Evolutionary conservation across 352 stramenopile genomes (phyloP), one percentile per base, ranked within the genome.

Genomic region (Phytophthora tubulina): DNA sequence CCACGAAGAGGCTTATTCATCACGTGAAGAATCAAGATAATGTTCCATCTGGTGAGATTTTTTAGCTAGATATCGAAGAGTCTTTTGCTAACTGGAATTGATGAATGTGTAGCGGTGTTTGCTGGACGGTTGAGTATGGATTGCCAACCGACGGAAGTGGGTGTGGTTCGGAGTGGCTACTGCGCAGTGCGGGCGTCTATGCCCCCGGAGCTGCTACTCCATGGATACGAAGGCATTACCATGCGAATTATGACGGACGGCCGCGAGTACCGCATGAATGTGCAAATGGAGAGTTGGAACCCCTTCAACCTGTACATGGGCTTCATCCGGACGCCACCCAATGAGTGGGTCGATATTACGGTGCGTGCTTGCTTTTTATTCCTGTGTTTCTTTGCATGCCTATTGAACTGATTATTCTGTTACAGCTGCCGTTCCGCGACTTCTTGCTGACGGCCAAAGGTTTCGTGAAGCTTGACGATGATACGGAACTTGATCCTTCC

Each of bases 171-270:
- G 36, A 96, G 89, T 59, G 89, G 89, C n/a, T 96, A 95, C 62
- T 96, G 89, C 27, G 89, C 85, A 8, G 88, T 94, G 46, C 84
- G 89, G 32, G 79, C 85, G 11, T 81, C 80, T 35, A 63, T 94
- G 11, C 86, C 89, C 5, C 67, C 64, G 0, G 79, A 77, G 3
- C 38, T 93, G 9, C 64, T 93, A 17, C 67, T 96, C 4, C 88
- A 95, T 38, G 89, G 89, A 46, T 96, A 93, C 64, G 82, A 96
- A 81, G 89, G 89, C 44, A 82, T 96, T 45, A 80, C 79, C 4
- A 95, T 96, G 89, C 89, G 87, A 46, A 73, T 96, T 67, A 96
- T 93, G 86, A 95, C 89, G 8, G 89, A 96, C 46, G 89, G 89
- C 11, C 86, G 89, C 51, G 82, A 93, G 76, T 96, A 94, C 57